Base-by-base conservation (phyloP, 495 filamentous ascomycete genomes). In the Bacidia gigantensis region DNA sequence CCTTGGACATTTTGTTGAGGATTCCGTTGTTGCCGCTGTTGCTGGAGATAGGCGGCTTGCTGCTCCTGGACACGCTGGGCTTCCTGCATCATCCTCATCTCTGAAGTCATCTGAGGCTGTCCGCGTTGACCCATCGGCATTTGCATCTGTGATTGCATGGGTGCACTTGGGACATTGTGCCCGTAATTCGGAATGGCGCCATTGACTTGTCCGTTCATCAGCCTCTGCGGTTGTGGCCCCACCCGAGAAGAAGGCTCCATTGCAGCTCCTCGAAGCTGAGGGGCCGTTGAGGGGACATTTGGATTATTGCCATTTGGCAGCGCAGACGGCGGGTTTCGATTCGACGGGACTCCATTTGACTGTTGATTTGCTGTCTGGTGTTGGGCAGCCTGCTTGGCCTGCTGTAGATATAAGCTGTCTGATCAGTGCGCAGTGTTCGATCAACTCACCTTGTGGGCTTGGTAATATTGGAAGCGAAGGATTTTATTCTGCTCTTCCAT, bases 401-500 rank as follows among this genome's bases (percentile, higher is more conserved):
- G 49, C 18, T 45, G 24, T 14, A 35, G 41, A 49, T 51, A 57
- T 60, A 41, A 32, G 3, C 26, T 11, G 69, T 51, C 54, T 10
- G n/a, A 39, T n/a, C 10, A 10, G 32, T 10, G n/a, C 32, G n/a
- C 32, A 39, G 32, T 10, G 32, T 39, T n/a, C 10, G 32, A 39
- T 10, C n/a, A 10, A 44, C 41, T 22, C 12, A 44, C 41, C 9
- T 44, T 44, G 5, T 44, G 41, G 14, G 41, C 20, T 9, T 18
- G 9, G 12, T 5, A 5, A 38, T 35, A 50, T 26, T 86, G 82
- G 60, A 80, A 74, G 21, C 80, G 76, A 53, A 84, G 79, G 25
- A 78, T 71, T 56, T 79, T 75, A 66, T 87, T 80, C 58, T 80
- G 78, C 67, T 94, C 87, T 40, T 78, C 76, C 42, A 86, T 64